Evolutionary conservation across 1,284 basidiomycete species (phyloP).

Genomic region (Sphaerobolus stellatus): DNA sequence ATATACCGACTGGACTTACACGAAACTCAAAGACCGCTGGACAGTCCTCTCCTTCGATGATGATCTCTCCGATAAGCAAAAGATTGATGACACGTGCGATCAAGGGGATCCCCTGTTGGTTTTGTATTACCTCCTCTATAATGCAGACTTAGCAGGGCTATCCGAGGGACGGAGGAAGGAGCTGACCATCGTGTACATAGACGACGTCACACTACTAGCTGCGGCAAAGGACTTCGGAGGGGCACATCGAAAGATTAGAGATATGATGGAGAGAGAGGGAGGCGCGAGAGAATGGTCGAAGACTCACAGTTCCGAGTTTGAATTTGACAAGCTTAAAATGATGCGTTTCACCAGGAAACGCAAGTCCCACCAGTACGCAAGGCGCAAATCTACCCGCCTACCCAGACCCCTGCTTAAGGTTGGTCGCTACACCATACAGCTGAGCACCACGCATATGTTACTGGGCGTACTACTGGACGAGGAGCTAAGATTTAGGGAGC

Average conservation of each 20-base stretch:
- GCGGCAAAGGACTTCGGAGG: neutral
- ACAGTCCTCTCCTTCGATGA: slow-evolving; percentile 4
- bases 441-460: neutral
- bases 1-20: neutral
- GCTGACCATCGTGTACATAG: neutral
- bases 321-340: neutral
- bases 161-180: neutral
- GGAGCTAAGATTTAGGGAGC: neutral
- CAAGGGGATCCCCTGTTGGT: slow-evolving; percentile 14
- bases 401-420: neutral
- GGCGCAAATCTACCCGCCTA: neutral
- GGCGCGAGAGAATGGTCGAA: neutral
- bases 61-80: neutral
- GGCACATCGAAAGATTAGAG: neutral
- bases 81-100: neutral
- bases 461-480: neutral
- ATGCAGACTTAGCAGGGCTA: slow-evolving; percentile 6
- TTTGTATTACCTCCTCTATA: slow-evolving; percentile 8
- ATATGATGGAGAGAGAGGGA: neutral
- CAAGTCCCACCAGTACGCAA: neutral
- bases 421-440: neutral
- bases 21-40: neutral
- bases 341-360: neutral
- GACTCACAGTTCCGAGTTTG: neutral
- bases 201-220: neutral